Evolutionary conservation across 2,329 filamentous ascomycete species (phyloP), one percentile per base, ranked within the genome.

Genomic region (Fusarium nanum): DNA sequence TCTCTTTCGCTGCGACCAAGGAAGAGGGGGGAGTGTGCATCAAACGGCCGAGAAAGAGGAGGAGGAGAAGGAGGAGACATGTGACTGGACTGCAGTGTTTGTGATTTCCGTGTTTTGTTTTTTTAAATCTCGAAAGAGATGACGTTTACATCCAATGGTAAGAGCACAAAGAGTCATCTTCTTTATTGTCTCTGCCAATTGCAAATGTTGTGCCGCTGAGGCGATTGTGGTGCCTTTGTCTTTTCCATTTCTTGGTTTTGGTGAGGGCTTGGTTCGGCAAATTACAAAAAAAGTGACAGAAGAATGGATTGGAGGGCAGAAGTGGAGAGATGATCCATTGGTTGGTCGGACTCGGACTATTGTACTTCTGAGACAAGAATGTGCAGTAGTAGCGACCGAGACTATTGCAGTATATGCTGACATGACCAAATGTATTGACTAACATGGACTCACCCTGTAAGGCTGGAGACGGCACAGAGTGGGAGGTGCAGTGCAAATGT

Each of bases 21-120:
- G 28, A 54, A 64, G 56, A 60, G 60, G 60, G 65, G 60, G 65
- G 66, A 56, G 65, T 69, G 66, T 68, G 64, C 65, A 18, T 68
- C 47, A 27, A 53, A 47, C 40, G 64, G 44, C 50, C 48, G 48
- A 58, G 44, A 63, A n/a, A 13, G 27, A 23, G 63, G 53, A 49
- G 47, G 28, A 28, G 27, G 40, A 63, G n/a, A n/a, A 41, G 32
- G 63, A 57, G 58, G 47, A 68, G 41, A 50, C 65, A 69, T 69
- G 66, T 69, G 65, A 69, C 66, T 65, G 27, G 32, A 52, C 48
- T 52, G 25, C 34, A 49, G 32, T 64, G 60, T 60, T 68, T 69
- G 32, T 54, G 54, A 40, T 68, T 59, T 64, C 47, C 23, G 20
- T 22, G 34, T 28, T 54, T 14, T 23, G n/a, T 14, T 30, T 30